A percentile compares a stretch with the other conserved stretches of the same genome.
These are phyloP conservation scores for Spergularia marina DNA, from an alignment of 148 eudicot species.

Conservation along the genomic window DNA sequence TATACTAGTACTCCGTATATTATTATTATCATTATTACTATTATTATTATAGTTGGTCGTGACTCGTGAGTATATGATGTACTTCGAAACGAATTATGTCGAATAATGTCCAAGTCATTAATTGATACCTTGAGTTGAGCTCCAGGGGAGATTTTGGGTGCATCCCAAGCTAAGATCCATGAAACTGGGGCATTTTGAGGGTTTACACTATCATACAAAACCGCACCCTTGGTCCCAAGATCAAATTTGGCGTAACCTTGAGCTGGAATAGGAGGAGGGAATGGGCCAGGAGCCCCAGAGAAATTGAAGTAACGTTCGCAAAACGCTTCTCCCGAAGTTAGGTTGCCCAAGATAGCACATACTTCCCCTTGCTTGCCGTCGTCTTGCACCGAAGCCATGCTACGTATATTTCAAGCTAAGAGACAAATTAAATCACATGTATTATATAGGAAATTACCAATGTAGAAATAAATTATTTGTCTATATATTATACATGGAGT, in stretches of 20 bases:
- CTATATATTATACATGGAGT: no score
- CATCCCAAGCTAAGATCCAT: constrained; percentile 6
- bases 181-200: background rate
- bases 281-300: background rate
- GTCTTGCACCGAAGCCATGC: background rate
- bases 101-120: no score
- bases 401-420: no score
- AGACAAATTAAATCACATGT: no score
- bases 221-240: background rate
- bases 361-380: background rate
- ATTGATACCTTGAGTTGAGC: no score
- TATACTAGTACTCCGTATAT: no score
- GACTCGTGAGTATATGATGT: no score
- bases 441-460: no score
- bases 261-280: background rate
- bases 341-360: background rate
- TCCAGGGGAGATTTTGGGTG: background rate
- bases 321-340: background rate
- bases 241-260: background rate
- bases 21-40: no score
- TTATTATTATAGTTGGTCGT: no score
- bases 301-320: background rate
- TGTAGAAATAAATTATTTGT: no score
- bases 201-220: background rate
- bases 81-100: no score